Conservation (phyloP, 2,329 filamentous ascomycete species). For the Verticillium alfalfae region DNA sequence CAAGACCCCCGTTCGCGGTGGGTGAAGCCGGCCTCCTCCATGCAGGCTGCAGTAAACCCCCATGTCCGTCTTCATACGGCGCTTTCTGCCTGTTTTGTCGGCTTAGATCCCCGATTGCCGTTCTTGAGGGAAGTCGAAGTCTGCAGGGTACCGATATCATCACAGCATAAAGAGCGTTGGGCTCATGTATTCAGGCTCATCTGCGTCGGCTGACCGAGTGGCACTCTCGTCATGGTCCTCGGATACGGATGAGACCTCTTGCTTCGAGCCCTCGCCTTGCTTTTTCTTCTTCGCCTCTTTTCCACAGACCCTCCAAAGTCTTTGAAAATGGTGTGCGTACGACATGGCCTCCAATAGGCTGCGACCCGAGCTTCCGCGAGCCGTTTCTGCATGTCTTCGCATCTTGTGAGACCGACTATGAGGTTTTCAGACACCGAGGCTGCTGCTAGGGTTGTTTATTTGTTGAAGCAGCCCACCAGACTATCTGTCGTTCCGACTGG, state of each 20-base stretch:
- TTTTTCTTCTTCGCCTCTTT: background rate
- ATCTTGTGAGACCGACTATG: background rate
- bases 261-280: background rate
- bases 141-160: background rate
- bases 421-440: background rate
- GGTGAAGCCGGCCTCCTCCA: background rate
- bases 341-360: slow-evolving; percentile 1
- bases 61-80: background rate
- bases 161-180: background rate
- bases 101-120: background rate
- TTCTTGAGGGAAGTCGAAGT: background rate
- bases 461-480: background rate
- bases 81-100: background rate
- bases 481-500: too few species aligned
- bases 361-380: slow-evolving; percentile 1
- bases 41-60: background rate
- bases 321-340: background rate
- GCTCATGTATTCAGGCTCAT: background rate
- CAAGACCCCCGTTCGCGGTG: background rate
- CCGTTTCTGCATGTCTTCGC: background rate
- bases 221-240: background rate
- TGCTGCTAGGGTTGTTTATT: too few species aligned
- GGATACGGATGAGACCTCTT: background rate
- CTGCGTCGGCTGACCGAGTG: background rate
- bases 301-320: background rate